phyloP scores from a whole-genome alignment of 2,329 filamentous ascomycete species.

The Chrysoporthe puriensis region DNA sequence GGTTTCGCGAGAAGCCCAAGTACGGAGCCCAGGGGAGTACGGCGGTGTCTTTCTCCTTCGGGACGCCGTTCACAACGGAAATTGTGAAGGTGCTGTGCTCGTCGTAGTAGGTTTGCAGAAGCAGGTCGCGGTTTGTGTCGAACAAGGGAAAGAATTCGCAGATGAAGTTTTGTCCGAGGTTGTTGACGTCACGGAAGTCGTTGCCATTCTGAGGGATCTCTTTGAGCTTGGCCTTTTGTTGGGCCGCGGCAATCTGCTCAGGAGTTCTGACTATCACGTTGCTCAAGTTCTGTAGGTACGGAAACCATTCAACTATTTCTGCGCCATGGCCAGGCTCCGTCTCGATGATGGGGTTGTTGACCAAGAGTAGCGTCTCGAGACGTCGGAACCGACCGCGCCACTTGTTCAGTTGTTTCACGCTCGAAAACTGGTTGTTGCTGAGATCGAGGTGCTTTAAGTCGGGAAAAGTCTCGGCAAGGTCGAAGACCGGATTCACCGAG shows the following conservation, averaged over 20 bases:
- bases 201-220: conserved; percentile 66
- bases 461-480: conserved; percentile 78
- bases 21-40: conserved; percentile 72
- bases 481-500: conserved; percentile 72
- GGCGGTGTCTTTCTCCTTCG: conserved; percentile 48
- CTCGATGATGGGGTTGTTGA: conserved; percentile 77
- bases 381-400: conserved; percentile 81
- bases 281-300: conserved; percentile 77
- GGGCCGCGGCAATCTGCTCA: conserved; percentile 65
- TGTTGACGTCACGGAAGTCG: conserved; percentile 73
- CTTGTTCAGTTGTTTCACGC: conserved; percentile 66
- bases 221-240: conserved; percentile 54
- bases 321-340: conserved; percentile 62
- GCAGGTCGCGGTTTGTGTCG: conserved; percentile 68
- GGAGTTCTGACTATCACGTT: conserved; percentile 72
- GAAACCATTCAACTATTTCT: conserved; percentile 81
- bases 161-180: conserved; percentile 77
- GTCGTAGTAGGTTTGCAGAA: conserved; percentile 75
- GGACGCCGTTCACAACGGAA: conserved; percentile 65
- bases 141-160: conserved; percentile 74
- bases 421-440: conserved; percentile 78
- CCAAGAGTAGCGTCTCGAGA: conserved; percentile 80
- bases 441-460: conserved; percentile 88
- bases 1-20: conserved; percentile 77
- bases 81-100: conserved; percentile 74